phyloP scores from a whole-genome alignment of 345 rosid species.

The Draba incana region DNA sequence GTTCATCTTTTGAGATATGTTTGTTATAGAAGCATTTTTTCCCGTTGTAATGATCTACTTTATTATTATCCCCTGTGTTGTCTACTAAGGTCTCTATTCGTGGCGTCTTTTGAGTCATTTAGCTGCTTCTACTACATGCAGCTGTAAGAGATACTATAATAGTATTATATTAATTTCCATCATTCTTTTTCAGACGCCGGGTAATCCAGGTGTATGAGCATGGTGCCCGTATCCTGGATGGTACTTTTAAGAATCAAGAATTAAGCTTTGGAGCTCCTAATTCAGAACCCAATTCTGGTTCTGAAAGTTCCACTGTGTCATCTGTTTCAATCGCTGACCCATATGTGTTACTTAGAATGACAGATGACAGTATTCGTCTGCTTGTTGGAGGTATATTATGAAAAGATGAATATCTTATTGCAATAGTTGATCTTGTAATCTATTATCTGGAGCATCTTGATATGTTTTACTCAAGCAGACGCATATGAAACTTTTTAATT shows the following conservation, averaged over 20 bases:
- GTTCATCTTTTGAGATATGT: constrained; percentile 32
- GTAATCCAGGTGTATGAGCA: constrained; percentile 92
- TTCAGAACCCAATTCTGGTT: constrained; percentile 66
- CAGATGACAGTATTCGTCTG: constrained; percentile 83
- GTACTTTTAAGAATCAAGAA: constrained; percentile 95
- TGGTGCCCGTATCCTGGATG: constrained; percentile 94
- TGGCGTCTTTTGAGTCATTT: constrained; percentile 21
- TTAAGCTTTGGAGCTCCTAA: constrained; percentile 72
- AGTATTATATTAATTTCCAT: constrained; percentile 15
- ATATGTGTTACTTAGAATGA: constrained; percentile 82
- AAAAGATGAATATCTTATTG: constrained; percentile 24
- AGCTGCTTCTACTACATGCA: constrained; percentile 24
- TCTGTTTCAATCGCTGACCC: constrained; percentile 97
- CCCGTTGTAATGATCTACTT: constrained; percentile 1
- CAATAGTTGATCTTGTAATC: constrained; percentile 18
- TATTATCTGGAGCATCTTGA: constrained; percentile 17
- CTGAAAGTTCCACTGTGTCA: constrained; percentile 68
- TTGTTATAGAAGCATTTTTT: constrained; percentile 16
- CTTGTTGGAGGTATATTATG: constrained; percentile 80
- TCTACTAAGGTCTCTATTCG: constrained; percentile 19
- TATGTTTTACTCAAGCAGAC: constrained; percentile 30
- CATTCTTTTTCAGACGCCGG: constrained; percentile 66
- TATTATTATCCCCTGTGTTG: constrained; percentile 10
- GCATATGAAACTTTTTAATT: constrained; percentile 36
- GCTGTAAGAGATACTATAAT: constrained; percentile 24